Base-by-base conservation (phyloP, 164 flowering plant genomes). In the Stephania yunnanensis region DNA sequence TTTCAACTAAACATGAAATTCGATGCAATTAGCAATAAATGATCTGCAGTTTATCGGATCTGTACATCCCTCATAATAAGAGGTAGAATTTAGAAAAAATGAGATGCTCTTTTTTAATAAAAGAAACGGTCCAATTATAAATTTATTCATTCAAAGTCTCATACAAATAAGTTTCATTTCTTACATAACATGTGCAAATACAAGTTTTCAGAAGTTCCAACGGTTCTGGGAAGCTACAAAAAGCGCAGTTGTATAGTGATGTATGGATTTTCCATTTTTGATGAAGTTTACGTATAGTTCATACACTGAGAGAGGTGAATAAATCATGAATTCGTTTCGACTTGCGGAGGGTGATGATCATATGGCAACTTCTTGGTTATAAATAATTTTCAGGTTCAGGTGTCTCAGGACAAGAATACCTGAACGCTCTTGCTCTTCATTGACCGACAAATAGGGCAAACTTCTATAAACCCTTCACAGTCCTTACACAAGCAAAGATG, bases 401-500 rank as follows among this genome's bases (percentile, higher is more conserved):
- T 63, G 68, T 63, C 75, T 86, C 79, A 92, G 63, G 97, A 89
- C 87, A 92, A 73, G 84, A 79, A 90, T 63, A 94, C 97, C 82
- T 87, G 87, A 36, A 91, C 80, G 78, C 91, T 81, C 7, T 87
- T 87, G 78, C 87, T 84, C 83, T 89, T 94, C 80, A 84, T 75
- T 69, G 75, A 53, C 79, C 83, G 89, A 75, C 98, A 94, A 31
- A 91, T 81, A 48, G 98, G 98, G 82, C 98, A 94, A 36, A 84
- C 81, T 30, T 78, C 79, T 45, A 86, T 79, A 46, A 86, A 85
- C 63, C 78, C 88, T 55, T 89, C 93, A 73, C 98, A 94, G 20
- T 87, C 90, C 75, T 79, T 88, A 82, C 98, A 94, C 72, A 94
- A 72, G 81, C 97, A 90, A 45, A 94, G 79, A 75, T 94, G 98